These are phyloP conservation scores for Helichrysum umbraculigerum DNA, from an alignment of 129 eudicot species.

Conservation along the genomic window DNA sequence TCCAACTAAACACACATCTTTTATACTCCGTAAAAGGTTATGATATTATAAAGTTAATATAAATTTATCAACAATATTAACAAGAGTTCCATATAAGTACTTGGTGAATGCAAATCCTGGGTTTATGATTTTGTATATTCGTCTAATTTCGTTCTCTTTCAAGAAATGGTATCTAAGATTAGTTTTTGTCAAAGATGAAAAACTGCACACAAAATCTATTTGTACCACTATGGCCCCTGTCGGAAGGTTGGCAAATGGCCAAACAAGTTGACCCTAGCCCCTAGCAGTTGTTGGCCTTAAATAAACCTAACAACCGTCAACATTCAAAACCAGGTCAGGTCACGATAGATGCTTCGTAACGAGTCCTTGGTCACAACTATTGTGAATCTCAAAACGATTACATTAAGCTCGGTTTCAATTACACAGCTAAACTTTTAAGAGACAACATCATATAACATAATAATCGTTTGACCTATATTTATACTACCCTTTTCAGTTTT, in stretches of 20 bases:
- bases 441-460: slow-evolving; percentile 6
- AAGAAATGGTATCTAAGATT: too few relatives aligned
- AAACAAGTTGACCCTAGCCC: not conserved
- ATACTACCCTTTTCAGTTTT: slow-evolving; percentile 10
- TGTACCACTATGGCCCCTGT: not conserved
- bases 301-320: not conserved
- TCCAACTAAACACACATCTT: too few relatives aligned
- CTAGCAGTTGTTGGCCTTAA: not conserved
- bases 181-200: too few relatives aligned
- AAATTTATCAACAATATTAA: too few relatives aligned
- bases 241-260: not conserved
- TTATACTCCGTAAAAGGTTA: too few relatives aligned
- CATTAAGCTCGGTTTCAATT: not conserved
- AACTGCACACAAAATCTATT: not conserved
- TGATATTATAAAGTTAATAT: too few relatives aligned
- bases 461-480: not conserved
- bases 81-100: too few relatives aligned
- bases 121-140: too few relatives aligned
- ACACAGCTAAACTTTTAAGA: not conserved
- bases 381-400: not conserved
- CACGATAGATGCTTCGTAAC: too few relatives aligned
- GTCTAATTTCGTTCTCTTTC: too few relatives aligned
- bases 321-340: too few relatives aligned
- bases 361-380: not conserved
- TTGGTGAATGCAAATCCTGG: too few relatives aligned